Evolutionary conservation across 306 rosid species (phyloP).

Genomic region (Cucumis hystrix): DNA sequence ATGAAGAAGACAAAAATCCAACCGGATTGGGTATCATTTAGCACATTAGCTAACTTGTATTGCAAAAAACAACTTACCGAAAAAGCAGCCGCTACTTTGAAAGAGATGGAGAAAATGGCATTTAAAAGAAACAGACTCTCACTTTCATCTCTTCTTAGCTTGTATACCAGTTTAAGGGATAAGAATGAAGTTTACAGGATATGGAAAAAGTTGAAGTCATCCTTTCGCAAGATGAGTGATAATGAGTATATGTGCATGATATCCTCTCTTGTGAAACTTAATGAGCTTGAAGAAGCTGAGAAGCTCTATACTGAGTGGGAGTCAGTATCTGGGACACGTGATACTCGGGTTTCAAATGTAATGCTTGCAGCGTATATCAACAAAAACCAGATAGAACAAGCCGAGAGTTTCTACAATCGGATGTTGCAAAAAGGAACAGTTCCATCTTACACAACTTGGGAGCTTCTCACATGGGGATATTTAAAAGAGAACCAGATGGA

Average conservation of each 20-base stretch:
- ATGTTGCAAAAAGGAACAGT: conserved; percentile 34
- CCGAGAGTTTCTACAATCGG: conserved; percentile 37
- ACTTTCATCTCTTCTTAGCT: conserved; percentile 68
- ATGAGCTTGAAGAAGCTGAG: conserved; percentile 63
- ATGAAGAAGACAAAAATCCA: conserved; percentile 46
- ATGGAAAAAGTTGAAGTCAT: conserved; percentile 58
- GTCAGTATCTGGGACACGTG: conserved; percentile 52
- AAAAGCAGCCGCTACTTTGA: conserved; percentile 59
- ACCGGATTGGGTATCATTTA: conserved; percentile 79
- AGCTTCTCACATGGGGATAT: conserved; percentile 72
- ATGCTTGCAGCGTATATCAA: conserved; percentile 66
- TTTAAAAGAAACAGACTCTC: conserved; percentile 34
- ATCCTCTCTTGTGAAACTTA: conserved; percentile 64
- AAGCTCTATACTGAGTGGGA: conserved; percentile 69
- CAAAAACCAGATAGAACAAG: conserved; percentile 49
- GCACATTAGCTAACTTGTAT: conserved; percentile 65
- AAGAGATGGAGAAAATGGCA: conserved; percentile 68
- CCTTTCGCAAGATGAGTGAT: conserved; percentile 63
- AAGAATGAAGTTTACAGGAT: conserved; percentile 49
- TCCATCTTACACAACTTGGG: conserved; percentile 73
- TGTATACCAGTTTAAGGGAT: conserved; percentile 70
- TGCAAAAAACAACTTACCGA: conserved; percentile 32
- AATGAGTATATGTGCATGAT: conserved; percentile 72
- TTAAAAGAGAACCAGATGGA: conserved; percentile 35
- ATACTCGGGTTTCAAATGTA: conserved; percentile 54